A percentile compares a stretch with the other conserved stretches of the same genome.
These are phyloP conservation scores for Metschnikowia anglica DNA, from an alignment of 805 yeast genomes.

Conservation along the genomic window DNA sequence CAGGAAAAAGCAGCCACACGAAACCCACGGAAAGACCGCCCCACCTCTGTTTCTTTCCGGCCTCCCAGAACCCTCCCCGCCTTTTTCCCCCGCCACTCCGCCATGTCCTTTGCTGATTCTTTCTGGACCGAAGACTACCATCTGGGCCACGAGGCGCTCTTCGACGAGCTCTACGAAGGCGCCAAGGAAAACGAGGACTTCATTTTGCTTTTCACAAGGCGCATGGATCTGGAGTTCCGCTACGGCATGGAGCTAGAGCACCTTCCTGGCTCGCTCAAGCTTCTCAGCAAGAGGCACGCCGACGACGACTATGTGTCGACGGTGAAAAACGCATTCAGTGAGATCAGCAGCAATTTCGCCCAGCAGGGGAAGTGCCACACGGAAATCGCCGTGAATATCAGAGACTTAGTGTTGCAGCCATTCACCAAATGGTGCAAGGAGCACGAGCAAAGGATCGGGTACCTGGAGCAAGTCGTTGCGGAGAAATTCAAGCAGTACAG, in stretches of 20 bases:
- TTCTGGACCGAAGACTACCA: conserved; percentile 74
- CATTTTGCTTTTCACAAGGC: conserved; percentile 57
- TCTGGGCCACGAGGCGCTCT: conserved; percentile 51
- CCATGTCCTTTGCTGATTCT: conserved; percentile 65
- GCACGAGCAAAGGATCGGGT: conserved; percentile 64
- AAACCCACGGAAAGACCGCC: too few relatives aligned
- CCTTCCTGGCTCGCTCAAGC: conserved; percentile 39
- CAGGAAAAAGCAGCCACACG: too few relatives aligned
- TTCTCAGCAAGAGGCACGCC: conserved; percentile 41
- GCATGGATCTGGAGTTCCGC: conserved; percentile 69
- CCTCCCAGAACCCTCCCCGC: too few relatives aligned
- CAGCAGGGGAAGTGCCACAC: conserved; percentile 60
- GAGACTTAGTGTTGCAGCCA: conserved; percentile 61
- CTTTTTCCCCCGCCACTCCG: too few relatives aligned
- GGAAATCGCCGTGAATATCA: conserved; percentile 61
- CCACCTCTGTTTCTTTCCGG: too few relatives aligned
- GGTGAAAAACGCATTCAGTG: conserved; percentile 60
- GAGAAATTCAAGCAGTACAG: conserved; percentile 54
- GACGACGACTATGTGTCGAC: conserved; percentile 63
- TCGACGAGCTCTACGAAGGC: conserved; percentile 57
- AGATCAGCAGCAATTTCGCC: conserved; percentile 52
- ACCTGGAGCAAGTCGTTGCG: conserved; percentile 53
- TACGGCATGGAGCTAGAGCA: conserved; percentile 59
- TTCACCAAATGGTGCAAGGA: conserved; percentile 73
- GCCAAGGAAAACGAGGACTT: conserved; percentile 70